A percentile compares a stretch with the other conserved stretches of the same genome.
Conservation (phyloP, 805 yeast genomes). For the Saccharomyces paradoxus region DNA sequence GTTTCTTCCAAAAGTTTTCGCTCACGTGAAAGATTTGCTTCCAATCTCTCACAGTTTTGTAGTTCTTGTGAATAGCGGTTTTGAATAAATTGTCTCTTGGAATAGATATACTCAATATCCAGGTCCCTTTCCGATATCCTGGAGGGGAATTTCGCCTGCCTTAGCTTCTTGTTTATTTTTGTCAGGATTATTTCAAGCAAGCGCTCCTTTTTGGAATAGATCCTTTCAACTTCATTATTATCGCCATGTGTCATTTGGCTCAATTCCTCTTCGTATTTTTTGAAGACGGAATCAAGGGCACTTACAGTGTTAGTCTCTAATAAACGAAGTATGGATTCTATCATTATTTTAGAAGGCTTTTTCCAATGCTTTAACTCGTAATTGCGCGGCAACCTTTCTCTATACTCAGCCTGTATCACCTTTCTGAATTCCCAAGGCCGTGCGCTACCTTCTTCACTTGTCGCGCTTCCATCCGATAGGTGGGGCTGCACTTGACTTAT, state of each 20-base stretch:
- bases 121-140: conserved; percentile 17
- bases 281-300: conserved; percentile 19
- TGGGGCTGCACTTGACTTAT: background rate
- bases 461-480: conserved; percentile 3
- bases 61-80: conserved; percentile 18
- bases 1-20: conserved; percentile 13
- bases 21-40: conserved; percentile 17
- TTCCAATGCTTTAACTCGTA: conserved; percentile 21
- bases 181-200: conserved; percentile 19
- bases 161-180: conserved; percentile 18
- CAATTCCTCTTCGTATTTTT: conserved; percentile 17
- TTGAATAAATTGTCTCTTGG: conserved; percentile 26
- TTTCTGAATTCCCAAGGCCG: conserved; percentile 24
- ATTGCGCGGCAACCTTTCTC: conserved; percentile 14
- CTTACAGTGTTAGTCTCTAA: conserved; percentile 19
- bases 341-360: conserved; percentile 14
- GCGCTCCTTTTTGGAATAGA: conserved; percentile 14
- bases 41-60: conserved; percentile 17
- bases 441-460: conserved; percentile 4
- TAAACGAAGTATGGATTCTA: conserved; percentile 14
- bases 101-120: conserved; percentile 26
- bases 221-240: conserved; percentile 8
- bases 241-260: conserved; percentile 9
- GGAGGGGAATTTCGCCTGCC: conserved; percentile 21
- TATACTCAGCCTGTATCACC: conserved; percentile 14